Base-by-base conservation (phyloP, 148 eudicot species). In the Suaeda aralocaspica region DNA sequence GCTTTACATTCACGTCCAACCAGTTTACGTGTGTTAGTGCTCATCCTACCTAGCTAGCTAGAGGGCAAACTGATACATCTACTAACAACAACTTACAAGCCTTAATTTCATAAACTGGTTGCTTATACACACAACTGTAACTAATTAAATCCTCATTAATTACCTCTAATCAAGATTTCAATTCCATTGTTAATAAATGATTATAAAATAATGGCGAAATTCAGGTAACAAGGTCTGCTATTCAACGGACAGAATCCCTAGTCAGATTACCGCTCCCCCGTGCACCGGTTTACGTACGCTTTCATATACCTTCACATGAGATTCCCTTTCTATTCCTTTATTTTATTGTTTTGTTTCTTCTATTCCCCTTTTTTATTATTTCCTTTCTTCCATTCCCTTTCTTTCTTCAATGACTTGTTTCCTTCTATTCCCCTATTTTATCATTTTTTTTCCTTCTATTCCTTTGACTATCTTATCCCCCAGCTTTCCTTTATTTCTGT, bases 401-500 rank as follows among this genome's bases (percentile, higher is more conserved):
- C 21, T 28, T 66, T 31, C 39, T 65, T 2, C 51, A 76, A 5
- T 36, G 49, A n/a, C 26, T 65, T 50, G 12, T 26, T 6, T 13
- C 39, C 80, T 77, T 75, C 78, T 68, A 75, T 59, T 68, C 78
- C 78, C 29, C 49, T 36, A 51, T 33, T 55, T 44, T 76, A 76
- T 8, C 45, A 76, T 24, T 70, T 21, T 46, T n/a, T 64, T 64
- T 76, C 44, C 79, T 76, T 76, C 79, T 76, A 76, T 76, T 77
- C 80, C 64, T 77, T 77, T 78, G 77, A 78, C 81, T 78, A 72
- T 3, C 68, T 72, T 59, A 28, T 55, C 56, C 80, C 28, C 59
- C 29, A 21, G 65, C 56, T 66, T 67, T 73, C 81, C 81, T 78
- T 72, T 78, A 78, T 78, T 78, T 78, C 81, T 78, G 81, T 72